These are phyloP conservation scores for Diaporthe capsici DNA, from an alignment of 2,329 filamentous ascomycete genomes.

Conservation along the genomic window DNA sequence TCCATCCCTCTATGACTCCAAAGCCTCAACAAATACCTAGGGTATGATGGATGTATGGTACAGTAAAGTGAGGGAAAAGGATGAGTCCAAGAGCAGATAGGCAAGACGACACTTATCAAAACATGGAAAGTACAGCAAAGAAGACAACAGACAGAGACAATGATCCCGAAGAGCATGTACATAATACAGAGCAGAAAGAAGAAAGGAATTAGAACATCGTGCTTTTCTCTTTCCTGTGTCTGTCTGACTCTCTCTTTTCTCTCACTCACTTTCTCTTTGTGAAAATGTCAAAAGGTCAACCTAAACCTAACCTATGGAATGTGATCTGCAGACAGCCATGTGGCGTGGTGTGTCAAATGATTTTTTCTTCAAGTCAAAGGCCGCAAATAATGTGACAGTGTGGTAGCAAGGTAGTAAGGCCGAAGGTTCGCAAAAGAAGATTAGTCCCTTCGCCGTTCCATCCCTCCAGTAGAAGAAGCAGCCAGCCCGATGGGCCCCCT, in stretches of 20 bases:
- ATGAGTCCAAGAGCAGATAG: conserved; percentile 3
- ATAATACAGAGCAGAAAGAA: background rate
- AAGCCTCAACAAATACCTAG: background rate
- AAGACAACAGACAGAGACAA: background rate
- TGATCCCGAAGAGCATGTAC: background rate
- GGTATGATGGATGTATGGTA: conserved; percentile 22
- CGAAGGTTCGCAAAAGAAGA: conserved; percentile 30
- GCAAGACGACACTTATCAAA: background rate
- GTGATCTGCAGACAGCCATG: conserved; percentile 24
- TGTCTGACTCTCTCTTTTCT: background rate
- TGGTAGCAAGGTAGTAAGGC: conserved; percentile 31
- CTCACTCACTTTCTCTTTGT: conserved; percentile 11
- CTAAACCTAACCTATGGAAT: conserved; percentile 30
- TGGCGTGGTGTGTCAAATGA: conserved; percentile 17
- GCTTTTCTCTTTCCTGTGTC: conserved; percentile 25
- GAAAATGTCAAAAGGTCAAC: conserved; percentile 12
- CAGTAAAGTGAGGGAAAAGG: background rate
- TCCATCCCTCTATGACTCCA: background rate
- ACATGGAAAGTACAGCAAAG: background rate
- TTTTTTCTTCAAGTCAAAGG: conserved; percentile 13
- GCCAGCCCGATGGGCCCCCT: background rate
- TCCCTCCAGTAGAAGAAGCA: conserved; percentile 8
- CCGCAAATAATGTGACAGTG: conserved; percentile 36
- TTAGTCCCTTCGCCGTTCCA: conserved; percentile 10
- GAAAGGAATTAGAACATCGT: conserved; percentile 25